Evolutionary conservation across 495 filamentous ascomycete genomes (phyloP).

Genomic region (Daldinia loculata): DNA sequence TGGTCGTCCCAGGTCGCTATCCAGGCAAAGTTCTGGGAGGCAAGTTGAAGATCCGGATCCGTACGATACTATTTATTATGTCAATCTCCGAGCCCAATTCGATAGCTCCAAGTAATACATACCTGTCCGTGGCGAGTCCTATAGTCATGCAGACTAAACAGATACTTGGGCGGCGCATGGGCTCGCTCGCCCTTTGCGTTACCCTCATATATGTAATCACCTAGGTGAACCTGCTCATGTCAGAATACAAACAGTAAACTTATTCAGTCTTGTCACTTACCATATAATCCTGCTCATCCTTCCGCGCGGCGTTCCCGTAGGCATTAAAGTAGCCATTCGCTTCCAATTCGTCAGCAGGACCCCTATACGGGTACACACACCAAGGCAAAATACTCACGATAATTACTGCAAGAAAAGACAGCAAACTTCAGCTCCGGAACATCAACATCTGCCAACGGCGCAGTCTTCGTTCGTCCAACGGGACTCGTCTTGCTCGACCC

Average conservation of each 20-base stretch:
- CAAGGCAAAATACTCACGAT: conserved; percentile 49
- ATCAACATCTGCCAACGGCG: conserved; percentile 53
- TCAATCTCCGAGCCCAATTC: background rate
- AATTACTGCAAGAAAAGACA: conserved; percentile 67
- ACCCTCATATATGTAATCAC: conserved; percentile 75
- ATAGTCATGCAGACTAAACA: conserved; percentile 65
- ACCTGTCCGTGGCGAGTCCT: conserved; percentile 54
- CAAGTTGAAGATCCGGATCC: conserved; percentile 67
- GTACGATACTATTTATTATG: conserved; percentile 60
- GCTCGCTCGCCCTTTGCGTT: conserved; percentile 43
- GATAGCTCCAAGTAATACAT: background rate
- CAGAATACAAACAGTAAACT: background rate
- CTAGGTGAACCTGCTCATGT: conserved; percentile 60
- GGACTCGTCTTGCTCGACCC: conserved; percentile 55
- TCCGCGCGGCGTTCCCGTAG: conserved; percentile 70
- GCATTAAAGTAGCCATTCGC: conserved; percentile 67
- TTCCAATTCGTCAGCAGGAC: conserved; percentile 25
- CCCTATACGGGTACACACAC: background rate
- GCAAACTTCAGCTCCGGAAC: conserved; percentile 58
- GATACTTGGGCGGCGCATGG: conserved; percentile 35
- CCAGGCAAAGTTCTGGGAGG: conserved; percentile 69
- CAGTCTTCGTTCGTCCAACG: conserved; percentile 64
- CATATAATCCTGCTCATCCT: conserved; percentile 73
- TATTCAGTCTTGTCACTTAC: conserved; percentile 13
- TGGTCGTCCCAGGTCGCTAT: conserved; percentile 78